Evolutionary conservation across 140 eudicot species (phyloP).

Genomic region (Flaveria floridana): DNA sequence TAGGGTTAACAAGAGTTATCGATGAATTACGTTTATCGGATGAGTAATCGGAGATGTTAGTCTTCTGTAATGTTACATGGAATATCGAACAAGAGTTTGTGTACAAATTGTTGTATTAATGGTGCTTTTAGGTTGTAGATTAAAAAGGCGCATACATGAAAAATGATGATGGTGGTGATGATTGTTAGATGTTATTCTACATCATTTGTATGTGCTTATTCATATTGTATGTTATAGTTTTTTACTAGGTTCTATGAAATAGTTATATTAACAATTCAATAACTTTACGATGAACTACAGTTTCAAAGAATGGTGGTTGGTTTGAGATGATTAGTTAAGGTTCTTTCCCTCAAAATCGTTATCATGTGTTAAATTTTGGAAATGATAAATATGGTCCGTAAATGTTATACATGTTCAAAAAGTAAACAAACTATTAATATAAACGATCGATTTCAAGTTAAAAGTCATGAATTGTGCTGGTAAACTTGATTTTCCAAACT

Average conservation of each 20-base stretch:
- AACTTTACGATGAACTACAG: background rate
- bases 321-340: background rate
- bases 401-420: too few relatives aligned
- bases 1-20: constrained; percentile 52
- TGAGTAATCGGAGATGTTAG: constrained; percentile 34
- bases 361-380: background rate
- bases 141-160: constrained; percentile 26
- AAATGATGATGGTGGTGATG: constrained; percentile 32
- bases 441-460: too few relatives aligned
- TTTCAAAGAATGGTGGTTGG: background rate
- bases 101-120: constrained; percentile 44
- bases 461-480: too few relatives aligned
- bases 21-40: constrained; percentile 57
- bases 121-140: constrained; percentile 36
- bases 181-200: constrained; percentile 38
- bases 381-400: background rate
- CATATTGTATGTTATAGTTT: background rate
- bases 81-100: constrained; percentile 22
- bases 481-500: too few relatives aligned
- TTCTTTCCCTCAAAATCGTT: too few relatives aligned
- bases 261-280: background rate
- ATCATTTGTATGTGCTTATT: background rate
- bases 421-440: background rate
- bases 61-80: constrained; percentile 15
- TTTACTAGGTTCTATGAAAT: background rate